Conservation (phyloP, 768 basidiomycete species). For the Boletus tomentosulus region DNA sequence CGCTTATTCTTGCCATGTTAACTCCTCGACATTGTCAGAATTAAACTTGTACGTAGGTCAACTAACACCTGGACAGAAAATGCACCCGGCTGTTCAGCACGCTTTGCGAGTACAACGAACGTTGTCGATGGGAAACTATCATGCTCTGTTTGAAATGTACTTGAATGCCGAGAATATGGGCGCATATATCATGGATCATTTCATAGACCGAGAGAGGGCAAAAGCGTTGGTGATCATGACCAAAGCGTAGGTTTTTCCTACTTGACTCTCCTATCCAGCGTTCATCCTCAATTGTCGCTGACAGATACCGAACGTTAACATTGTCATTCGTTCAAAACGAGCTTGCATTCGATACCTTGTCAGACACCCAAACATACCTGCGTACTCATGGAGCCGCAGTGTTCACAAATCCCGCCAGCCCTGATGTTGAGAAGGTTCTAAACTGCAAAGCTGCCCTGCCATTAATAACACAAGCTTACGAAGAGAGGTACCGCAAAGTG, state of each 20-base stretch:
- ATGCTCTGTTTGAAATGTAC: constrained; percentile 84
- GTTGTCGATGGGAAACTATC: constrained; percentile 90
- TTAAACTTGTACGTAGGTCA: constrained; percentile 96
- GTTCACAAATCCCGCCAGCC: constrained; percentile 60
- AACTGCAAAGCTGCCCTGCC: constrained; percentile 65
- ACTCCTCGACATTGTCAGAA: constrained; percentile 46
- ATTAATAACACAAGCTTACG: constrained; percentile 59
- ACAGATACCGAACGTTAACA: constrained; percentile 79
- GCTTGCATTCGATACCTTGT: constrained; percentile 74
- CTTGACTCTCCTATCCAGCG: not conserved
- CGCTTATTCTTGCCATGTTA: not conserved
- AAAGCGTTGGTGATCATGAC: constrained; percentile 85
- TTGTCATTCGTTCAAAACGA: constrained; percentile 74
- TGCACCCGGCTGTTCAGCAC: constrained; percentile 74
- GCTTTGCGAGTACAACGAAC: constrained; percentile 88
- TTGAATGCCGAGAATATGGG: constrained; percentile 91
- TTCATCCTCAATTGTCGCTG: not conserved
- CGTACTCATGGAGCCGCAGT: constrained; percentile 59
- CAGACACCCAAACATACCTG: constrained; percentile 67
- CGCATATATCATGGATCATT: constrained; percentile 98
- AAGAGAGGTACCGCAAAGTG: constrained; percentile 81
- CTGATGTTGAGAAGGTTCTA: constrained; percentile 60
- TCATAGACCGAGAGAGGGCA: constrained; percentile 86
- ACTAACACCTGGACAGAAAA: constrained; percentile 90
- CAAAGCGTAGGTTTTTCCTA: constrained; percentile 69